phyloP scores from a whole-genome alignment of 2,329 filamentous ascomycete species.

The Nakataea oryzae region DNA sequence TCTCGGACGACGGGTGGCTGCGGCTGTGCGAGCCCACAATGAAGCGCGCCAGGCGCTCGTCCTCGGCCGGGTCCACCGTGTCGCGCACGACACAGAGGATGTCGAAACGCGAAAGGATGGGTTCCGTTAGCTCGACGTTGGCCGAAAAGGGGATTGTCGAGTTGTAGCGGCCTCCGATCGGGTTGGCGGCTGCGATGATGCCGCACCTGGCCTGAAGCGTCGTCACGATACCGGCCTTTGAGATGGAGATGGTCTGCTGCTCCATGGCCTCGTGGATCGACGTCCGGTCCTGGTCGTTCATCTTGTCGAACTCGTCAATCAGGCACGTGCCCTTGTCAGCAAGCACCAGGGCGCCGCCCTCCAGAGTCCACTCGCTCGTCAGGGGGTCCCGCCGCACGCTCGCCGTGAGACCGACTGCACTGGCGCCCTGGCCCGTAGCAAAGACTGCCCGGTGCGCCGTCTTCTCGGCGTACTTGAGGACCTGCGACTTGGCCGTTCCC shows the following conservation, averaged over 20 bases:
- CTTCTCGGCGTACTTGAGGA: conserved; percentile 96
- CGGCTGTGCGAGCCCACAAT: conserved; percentile 91
- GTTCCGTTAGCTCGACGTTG: conserved; percentile 94
- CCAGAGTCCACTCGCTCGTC: conserved; percentile 94
- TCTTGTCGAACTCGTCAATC: conserved; percentile 99
- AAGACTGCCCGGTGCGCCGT: conserved; percentile 95
- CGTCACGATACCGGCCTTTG: conserved; percentile 95
- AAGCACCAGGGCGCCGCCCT: conserved; percentile 89
- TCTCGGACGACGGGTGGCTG: conserved; percentile 49
- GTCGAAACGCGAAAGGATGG: conserved; percentile 95
- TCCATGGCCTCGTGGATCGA: conserved; percentile 99
- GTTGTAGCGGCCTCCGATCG: conserved; percentile 93
- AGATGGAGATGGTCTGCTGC: conserved; percentile 98
- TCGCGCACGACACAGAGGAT: conserved; percentile 94
- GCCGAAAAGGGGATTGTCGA: conserved; percentile 90
- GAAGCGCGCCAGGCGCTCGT: conserved; percentile 87
- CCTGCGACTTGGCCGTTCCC: conserved; percentile 94
- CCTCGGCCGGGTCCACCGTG: conserved; percentile 83
- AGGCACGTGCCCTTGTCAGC: conserved; percentile 91
- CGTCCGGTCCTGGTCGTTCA: conserved; percentile 97
- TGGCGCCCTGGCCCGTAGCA: conserved; percentile 93
- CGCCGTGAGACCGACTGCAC: conserved; percentile 92
- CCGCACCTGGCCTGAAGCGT: conserved; percentile 92
- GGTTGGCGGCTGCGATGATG: conserved; percentile 93
- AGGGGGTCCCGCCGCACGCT: conserved; percentile 91